Evolutionary conservation across 768 basidiomycete species (phyloP), one percentile per base, ranked within the genome.

Genomic region (Podaxis pistillaris): DNA sequence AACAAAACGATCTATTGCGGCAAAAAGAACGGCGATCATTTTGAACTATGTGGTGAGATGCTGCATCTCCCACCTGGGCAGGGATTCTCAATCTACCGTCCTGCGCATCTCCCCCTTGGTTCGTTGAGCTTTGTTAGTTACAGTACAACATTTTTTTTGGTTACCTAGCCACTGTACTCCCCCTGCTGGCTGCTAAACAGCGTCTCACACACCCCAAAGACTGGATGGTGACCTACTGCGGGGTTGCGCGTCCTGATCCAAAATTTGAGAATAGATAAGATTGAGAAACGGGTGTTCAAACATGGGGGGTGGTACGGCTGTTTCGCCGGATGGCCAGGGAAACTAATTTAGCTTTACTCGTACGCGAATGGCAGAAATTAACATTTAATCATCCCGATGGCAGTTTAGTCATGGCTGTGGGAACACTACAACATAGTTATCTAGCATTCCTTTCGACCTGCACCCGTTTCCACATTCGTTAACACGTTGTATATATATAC

Each of bases 161-260:
- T 24, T 24, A 24, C 24, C 24, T 24, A 24, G 24, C 24, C 24
- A 24, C n/a, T n/a, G n/a, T n/a, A n/a, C 78, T 90, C 7, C 87
- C 87, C 3, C 75, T 90, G 17, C 75, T 89, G 7, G 85, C 87
- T 7, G 87, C 87, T 17, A 89, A 88, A 68, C 87, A 90, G 63
- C 80, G 87, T 6, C 72, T 72, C 11, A 82, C 81, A 2, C 72
- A 86, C 58, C 67, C 74, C 1, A 80, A 84, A 63, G 87, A 89
- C 68, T 88, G 88, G 86, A 88, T 90, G 82, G 74, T 84, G 6
- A 85, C 86, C 1, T 87, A 89, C 63, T 80, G 78, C 0, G 83
- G 86, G 65, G 72, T 89, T 28, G 87, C 86, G 0, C 89, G 87
- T 66, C 88, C 86, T 0, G 87, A 89, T 69, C 87, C 88, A 1